Conservation (phyloP, 768 basidiomycete species). For the Xerocomellus amylosporus region DNA sequence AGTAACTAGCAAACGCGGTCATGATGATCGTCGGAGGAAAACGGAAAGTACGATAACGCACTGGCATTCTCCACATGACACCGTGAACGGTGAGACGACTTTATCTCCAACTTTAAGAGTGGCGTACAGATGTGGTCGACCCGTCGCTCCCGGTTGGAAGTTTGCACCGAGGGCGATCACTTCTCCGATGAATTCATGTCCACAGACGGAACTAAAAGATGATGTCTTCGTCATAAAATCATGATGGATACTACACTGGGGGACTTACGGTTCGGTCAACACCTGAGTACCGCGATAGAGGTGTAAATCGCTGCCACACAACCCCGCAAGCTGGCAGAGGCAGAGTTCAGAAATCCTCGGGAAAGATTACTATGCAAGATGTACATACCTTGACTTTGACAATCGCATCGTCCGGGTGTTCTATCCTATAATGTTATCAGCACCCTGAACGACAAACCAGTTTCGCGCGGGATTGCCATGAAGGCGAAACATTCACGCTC, state of each 20-base stretch:
- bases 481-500: slow-evolving; percentile 26
- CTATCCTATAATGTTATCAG: slow-evolving; percentile 44
- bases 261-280: slow-evolving; percentile 49
- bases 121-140: slow-evolving; percentile 61
- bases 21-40: neutral
- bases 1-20: slow-evolving; percentile 45
- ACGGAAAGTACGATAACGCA: slow-evolving; percentile 34
- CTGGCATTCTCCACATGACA: slow-evolving; percentile 86
- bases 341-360: neutral
- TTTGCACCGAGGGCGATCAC: slow-evolving; percentile 63
- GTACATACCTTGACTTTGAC: slow-evolving; percentile 62
- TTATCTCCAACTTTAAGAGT: slow-evolving; percentile 68
- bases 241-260: neutral
- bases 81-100: slow-evolving; percentile 77
- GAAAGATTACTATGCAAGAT: neutral
- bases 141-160: slow-evolving; percentile 43
- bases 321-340: slow-evolving; percentile 52
- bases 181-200: slow-evolving; percentile 78
- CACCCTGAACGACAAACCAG: neutral
- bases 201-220: slow-evolving; percentile 53
- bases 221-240: neutral
- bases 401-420: slow-evolving; percentile 74
- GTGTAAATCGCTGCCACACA: slow-evolving; percentile 77
- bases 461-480: neutral
- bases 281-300: slow-evolving; percentile 64